Evolutionary conservation across 257 asterid species (phyloP).

Genomic region (Fraxinus pennsylvanica): DNA sequence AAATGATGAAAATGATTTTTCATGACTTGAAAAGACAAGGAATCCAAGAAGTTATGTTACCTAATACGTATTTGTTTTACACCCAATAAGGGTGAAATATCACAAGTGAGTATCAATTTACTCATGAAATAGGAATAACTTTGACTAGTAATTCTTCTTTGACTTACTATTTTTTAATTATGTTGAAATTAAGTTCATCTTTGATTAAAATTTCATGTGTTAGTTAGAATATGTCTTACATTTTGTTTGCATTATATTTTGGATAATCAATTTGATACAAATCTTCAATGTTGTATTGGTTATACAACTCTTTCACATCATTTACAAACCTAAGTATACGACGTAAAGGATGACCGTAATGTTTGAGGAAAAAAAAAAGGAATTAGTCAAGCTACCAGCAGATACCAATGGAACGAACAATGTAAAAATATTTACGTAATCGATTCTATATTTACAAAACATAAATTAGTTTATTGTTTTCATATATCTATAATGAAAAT

Average conservation of each 20-base stretch:
- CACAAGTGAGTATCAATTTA: no score
- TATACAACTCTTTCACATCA: background rate
- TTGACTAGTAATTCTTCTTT: background rate
- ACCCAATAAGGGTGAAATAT: background rate
- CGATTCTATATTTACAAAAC: no score
- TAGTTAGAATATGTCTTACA: background rate
- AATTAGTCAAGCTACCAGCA: no score
- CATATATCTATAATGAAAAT: no score
- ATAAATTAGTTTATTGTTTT: background rate
- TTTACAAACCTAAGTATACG: background rate
- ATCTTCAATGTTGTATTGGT: no score
- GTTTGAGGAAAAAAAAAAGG: no score
- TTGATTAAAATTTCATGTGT: background rate
- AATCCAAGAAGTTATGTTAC: background rate
- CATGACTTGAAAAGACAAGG: background rate
- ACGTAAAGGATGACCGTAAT: no score
- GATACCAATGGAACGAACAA: no score
- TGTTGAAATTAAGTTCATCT: no score
- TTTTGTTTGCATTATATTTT: background rate
- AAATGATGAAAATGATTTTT: background rate
- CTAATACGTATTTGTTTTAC: background rate
- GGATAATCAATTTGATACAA: background rate
- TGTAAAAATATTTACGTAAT: no score
- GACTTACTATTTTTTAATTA: no score
- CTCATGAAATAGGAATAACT: background rate